Base-by-base conservation (phyloP, 2,329 filamentous ascomycete species). In the Diaporthe ilicicola region DNA sequence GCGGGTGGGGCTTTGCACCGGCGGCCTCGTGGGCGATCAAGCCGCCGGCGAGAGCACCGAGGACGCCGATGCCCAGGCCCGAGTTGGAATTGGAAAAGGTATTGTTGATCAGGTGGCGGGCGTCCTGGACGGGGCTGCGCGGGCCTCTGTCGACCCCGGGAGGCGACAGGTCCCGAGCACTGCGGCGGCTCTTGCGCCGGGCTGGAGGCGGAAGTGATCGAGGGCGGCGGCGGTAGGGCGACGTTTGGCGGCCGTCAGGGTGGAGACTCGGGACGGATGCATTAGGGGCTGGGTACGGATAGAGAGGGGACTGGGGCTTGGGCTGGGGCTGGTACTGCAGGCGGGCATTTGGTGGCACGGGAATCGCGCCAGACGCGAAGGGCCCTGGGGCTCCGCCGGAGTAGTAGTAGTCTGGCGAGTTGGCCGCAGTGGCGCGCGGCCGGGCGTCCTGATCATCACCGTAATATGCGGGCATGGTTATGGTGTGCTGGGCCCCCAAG, bases 21-120 rank as follows among this genome's bases (percentile, higher is more conserved):
- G 81, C 82, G 1, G 82, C 85, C 74, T 87, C 84, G 34, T 84
- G 81, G 19, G 84, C 87, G n/a, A 86, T 86, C 12, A 88, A 77
- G 3, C 87, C 87, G 44, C 87, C 87, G 1, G 88, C 83, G 1
- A 89, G 81, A 27, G 87, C 87, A 19, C 87, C 87, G 3, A 89
- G 77, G 10, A 89, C 81, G 29, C 86, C 84, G 9, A 84, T 83
- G 48, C 86, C 86, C 2, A 89, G 78, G 4, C 87, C 87, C 0
- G 84, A 80, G 2, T 80, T 80, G 5, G 85, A 85, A 65, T 83
- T 81, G 46, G 84, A 84, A 74, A 89, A 88, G 56, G 83, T 84
- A 71, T 83, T 79, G 54, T 84, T 79, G 53, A 87, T 77, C 15
- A 81, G 81, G 39, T 81, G 73, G 39, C 82, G 81, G 7, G 84